phyloP scores from a whole-genome alignment of 2,329 filamentous ascomycete genomes.

The Rosellinia necatrix region DNA sequence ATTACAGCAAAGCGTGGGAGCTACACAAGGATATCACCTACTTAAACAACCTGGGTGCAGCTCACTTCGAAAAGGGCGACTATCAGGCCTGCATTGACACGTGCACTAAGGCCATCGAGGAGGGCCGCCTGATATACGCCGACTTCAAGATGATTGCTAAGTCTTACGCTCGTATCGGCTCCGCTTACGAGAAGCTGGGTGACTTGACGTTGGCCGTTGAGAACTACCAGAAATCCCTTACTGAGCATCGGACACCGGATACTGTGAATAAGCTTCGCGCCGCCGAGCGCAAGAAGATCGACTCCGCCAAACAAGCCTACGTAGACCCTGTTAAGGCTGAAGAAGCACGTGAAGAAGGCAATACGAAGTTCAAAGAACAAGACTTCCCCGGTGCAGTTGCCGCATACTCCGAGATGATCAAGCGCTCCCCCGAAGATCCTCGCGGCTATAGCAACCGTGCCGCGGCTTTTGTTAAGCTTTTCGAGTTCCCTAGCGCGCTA shows the following conservation, averaged over 20 bases:
- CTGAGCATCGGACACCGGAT: constrained; percentile 94
- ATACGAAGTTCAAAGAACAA: constrained; percentile 94
- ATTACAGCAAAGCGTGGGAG: constrained; percentile 96
- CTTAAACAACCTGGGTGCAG: constrained; percentile 92
- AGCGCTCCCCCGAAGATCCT: constrained; percentile 89
- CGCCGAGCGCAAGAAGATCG: constrained; percentile 84
- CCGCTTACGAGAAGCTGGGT: constrained; percentile 88
- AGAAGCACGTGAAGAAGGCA: constrained; percentile 91
- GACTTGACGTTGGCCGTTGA: constrained; percentile 80
- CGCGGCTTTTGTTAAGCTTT: constrained; percentile 93
- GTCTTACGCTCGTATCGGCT: constrained; percentile 94
- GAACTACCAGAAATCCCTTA: constrained; percentile 91
- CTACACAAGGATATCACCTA: constrained; percentile 95
- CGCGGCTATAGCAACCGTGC: constrained; percentile 97
- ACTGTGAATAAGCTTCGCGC: constrained; percentile 89
- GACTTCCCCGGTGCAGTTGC: constrained; percentile 96
- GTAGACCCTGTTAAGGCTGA: constrained; percentile 91
- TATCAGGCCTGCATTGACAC: constrained; percentile 84
- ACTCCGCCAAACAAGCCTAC: constrained; percentile 77
- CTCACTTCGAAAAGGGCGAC: constrained; percentile 95
- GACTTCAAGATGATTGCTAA: constrained; percentile 99
- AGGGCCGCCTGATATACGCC: constrained; percentile 85
- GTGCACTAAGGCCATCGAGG: constrained; percentile 85
- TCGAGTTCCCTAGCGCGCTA: constrained; percentile 91
- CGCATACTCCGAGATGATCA: constrained; percentile 95